Evolutionary conservation across 768 basidiomycete genomes (phyloP).

Genomic region (Russula sp.): DNA sequence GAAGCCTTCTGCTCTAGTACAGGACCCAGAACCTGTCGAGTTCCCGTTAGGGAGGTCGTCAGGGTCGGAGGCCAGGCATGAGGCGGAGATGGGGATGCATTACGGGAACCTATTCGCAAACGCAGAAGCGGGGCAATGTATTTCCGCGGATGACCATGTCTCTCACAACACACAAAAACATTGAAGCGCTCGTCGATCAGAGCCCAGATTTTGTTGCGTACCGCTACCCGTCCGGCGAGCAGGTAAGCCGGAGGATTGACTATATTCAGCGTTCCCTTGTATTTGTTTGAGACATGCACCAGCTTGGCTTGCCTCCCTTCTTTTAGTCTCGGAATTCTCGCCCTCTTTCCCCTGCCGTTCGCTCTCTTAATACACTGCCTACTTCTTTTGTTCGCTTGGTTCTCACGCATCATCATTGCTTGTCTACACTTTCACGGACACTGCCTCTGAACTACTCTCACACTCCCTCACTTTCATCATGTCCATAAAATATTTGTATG

Average conservation of each 20-base stretch:
- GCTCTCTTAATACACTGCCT: background rate
- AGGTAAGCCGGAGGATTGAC: conserved; percentile 26
- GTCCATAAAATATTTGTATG: conserved; percentile 15
- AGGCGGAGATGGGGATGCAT: conserved; percentile 41
- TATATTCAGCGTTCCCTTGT: background rate
- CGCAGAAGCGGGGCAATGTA: conserved; percentile 32
- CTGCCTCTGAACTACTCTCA: conserved; percentile 1
- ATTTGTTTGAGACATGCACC: background rate
- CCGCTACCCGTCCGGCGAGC: too few relatives aligned
- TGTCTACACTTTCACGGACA: conserved; percentile 14
- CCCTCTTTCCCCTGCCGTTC: background rate
- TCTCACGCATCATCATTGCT: conserved; percentile 26
- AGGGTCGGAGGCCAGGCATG: conserved; percentile 35
- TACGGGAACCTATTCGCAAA: conserved; percentile 49
- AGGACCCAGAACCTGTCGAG: conserved; percentile 20
- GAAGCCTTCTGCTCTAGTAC: conserved; percentile 31
- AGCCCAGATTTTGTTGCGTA: conserved; percentile 44
- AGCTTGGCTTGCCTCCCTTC: background rate
- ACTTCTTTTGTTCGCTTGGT: conserved; percentile 2
- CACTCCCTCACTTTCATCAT: conserved; percentile 4
- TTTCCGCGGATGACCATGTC: conserved; percentile 48
- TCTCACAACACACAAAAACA: conserved; percentile 57
- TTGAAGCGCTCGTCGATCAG: conserved; percentile 74
- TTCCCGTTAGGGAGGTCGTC: conserved; percentile 29
- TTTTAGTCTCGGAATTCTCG: background rate